Evolutionary conservation across 345 rosid genomes (phyloP).

Genomic region (Toxicodendron radicans): DNA sequence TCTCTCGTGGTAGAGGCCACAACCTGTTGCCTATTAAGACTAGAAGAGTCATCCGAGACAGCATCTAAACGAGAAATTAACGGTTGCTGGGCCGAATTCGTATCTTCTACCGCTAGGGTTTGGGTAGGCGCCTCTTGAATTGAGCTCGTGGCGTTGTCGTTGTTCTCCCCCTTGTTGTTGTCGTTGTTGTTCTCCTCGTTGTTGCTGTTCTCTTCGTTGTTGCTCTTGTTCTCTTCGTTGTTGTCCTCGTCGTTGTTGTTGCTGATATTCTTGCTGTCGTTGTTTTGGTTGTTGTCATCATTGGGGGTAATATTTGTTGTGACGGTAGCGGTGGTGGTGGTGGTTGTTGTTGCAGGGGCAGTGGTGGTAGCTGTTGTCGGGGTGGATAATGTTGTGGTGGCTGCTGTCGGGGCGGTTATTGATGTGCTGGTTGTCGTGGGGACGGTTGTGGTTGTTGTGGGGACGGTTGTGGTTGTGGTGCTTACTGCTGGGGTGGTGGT

Average conservation of each 20-base stretch:
- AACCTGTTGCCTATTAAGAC: constrained; percentile 34
- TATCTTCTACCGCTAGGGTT: constrained; percentile 34
- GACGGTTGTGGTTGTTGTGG: background rate
- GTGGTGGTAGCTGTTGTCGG: background rate
- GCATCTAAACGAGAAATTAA: constrained; percentile 25
- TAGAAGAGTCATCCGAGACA: constrained; percentile 41
- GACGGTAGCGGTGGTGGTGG: background rate
- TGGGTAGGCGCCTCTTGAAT: constrained; percentile 36
- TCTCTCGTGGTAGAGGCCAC: constrained; percentile 22
- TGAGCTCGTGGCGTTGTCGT: constrained; percentile 25
- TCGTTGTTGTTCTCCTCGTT: background rate
- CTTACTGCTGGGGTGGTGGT: background rate
- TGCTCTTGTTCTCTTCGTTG: background rate
- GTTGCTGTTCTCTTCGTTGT: background rate
- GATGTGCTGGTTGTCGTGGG: background rate
- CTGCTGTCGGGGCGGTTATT: constrained; percentile 10
- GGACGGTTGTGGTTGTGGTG: background rate
- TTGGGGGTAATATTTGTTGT: background rate
- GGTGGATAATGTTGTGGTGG: background rate
- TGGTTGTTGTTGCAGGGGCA: background rate
- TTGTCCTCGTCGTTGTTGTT: background rate
- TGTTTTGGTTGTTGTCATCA: background rate
- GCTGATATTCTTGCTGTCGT: background rate
- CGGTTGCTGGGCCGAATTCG: constrained; percentile 34
- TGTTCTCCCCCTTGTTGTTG: background rate